Evolutionary conservation across 1,139 yeast genomes (phyloP).

Genomic region (Zygosaccharomyces pseudobailii): DNA sequence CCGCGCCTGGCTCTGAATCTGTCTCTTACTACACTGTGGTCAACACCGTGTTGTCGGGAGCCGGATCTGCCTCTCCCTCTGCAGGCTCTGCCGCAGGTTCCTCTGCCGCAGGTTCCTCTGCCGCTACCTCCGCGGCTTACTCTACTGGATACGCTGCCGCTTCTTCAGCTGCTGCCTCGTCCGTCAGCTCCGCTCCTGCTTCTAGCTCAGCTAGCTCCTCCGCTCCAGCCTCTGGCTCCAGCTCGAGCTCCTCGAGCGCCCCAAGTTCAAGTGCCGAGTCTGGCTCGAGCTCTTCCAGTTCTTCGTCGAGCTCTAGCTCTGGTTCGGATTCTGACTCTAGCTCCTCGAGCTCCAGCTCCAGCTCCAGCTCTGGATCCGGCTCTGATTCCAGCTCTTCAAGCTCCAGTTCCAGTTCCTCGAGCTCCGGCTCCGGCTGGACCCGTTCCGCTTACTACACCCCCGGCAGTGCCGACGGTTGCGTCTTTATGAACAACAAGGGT

Average conservation of each 20-base stretch:
- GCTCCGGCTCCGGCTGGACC: constrained; percentile 55
- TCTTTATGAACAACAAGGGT: constrained; percentile 80
- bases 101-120: too few species aligned
- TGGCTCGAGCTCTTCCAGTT: constrained; percentile 19
- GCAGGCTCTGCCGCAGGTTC: too few species aligned
- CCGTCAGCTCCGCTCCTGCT: constrained; percentile 16
- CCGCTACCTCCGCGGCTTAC: too few species aligned
- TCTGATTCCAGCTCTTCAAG: constrained; percentile 32
- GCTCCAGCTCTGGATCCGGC: constrained; percentile 31
- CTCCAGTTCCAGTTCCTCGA: constrained; percentile 34
- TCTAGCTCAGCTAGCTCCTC: constrained; percentile 9
- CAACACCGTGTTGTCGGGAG: constrained; percentile 12
- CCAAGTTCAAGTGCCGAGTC: constrained; percentile 28
- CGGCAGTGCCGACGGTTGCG: constrained; percentile 61
- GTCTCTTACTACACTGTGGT: constrained; percentile 23
- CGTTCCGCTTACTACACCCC: constrained; percentile 71
- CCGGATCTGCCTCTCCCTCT: constrained; percentile 16
- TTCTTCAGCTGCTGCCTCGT: constrained; percentile 5
- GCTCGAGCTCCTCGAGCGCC: constrained; percentile 23
- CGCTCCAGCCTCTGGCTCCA: constrained; percentile 12
- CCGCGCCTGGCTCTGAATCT: constrained; percentile 14
- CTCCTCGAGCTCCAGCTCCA: constrained; percentile 28
- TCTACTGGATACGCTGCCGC: too few species aligned
- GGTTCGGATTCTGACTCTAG: constrained; percentile 24
- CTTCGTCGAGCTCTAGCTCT: constrained; percentile 16